phyloP scores from a whole-genome alignment of 2,329 filamentous ascomycete species.

The Scytalidium lignicola region DNA sequence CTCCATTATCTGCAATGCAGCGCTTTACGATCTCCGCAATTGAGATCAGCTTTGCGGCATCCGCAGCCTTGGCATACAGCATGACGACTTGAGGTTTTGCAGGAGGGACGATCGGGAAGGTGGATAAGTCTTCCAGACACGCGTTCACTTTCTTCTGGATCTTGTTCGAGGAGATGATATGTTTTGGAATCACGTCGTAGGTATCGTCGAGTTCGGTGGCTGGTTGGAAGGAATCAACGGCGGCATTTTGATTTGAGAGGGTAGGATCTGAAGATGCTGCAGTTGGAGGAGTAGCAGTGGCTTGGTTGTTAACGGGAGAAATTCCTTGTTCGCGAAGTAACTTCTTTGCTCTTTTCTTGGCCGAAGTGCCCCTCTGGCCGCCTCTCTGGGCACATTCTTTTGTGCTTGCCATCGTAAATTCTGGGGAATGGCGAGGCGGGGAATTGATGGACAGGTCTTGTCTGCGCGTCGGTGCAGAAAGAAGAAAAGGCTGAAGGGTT shows the following conservation, averaged over 20 bases:
- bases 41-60: slow-evolving; percentile 60
- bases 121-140: slow-evolving; percentile 21
- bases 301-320: no score
- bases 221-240: neutral
- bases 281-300: no score
- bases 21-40: slow-evolving; percentile 62
- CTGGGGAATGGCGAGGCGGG: no score
- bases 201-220: slow-evolving; percentile 11
- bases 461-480: no score
- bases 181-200: slow-evolving; percentile 44
- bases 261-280: no score
- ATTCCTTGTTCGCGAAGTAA: no score
- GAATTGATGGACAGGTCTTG: no score
- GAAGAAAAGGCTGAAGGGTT: neutral
- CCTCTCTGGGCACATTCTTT: neutral
- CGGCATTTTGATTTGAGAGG: no score
- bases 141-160: slow-evolving; percentile 37
- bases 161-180: slow-evolving; percentile 54
- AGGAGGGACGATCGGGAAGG: slow-evolving; percentile 11
- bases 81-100: slow-evolving; percentile 33
- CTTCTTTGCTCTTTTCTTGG: no score
- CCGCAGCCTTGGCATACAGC: slow-evolving; percentile 32
- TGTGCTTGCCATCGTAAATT: neutral
- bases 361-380: no score
- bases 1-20: slow-evolving; percentile 42